These are phyloP conservation scores for Arxiozyma telluris DNA, from an alignment of 1,139 yeast species.

Conservation along the genomic window DNA sequence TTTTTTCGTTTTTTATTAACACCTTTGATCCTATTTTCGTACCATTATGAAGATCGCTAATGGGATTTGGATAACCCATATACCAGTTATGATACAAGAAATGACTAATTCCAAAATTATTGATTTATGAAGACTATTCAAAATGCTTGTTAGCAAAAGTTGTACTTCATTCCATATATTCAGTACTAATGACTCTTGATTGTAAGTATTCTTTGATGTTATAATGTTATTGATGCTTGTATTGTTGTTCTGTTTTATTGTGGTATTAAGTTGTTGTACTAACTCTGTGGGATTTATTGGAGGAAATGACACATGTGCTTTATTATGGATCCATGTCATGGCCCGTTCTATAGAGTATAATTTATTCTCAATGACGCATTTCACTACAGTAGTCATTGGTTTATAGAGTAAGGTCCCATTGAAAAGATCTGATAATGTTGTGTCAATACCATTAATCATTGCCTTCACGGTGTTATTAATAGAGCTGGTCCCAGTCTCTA, in stretches of 20 bases:
- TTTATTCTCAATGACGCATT: constrained; percentile 73
- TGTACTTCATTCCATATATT: constrained; percentile 19
- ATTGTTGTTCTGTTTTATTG: not conserved
- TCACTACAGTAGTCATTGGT: constrained; percentile 59
- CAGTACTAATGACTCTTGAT: not conserved
- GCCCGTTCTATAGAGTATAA: constrained; percentile 58
- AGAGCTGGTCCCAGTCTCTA: constrained; percentile 44
- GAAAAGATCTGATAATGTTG: constrained; percentile 49
- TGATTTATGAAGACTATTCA: constrained; percentile 32
- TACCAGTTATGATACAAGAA: constrained; percentile 35
- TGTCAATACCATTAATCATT: constrained; percentile 45
- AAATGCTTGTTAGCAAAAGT: constrained; percentile 20
- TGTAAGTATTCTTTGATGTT: not conserved
- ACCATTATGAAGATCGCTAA: constrained; percentile 26
- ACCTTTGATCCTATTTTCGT: not conserved
- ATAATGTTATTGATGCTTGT: not conserved
- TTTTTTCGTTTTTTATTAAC: too few relatives aligned
- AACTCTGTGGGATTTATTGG: constrained; percentile 33
- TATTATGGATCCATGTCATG: constrained; percentile 64
- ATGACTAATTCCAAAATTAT: constrained; percentile 40
- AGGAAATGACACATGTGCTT: constrained; percentile 57
- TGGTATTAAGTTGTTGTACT: not conserved
- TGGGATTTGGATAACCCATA: constrained; percentile 43
- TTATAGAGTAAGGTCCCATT: constrained; percentile 56
- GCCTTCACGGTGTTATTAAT: constrained; percentile 47